A percentile compares a stretch with the other conserved stretches of the same genome.
Conservation (phyloP, 805 yeast genomes). For the Ogataea pini region DNA sequence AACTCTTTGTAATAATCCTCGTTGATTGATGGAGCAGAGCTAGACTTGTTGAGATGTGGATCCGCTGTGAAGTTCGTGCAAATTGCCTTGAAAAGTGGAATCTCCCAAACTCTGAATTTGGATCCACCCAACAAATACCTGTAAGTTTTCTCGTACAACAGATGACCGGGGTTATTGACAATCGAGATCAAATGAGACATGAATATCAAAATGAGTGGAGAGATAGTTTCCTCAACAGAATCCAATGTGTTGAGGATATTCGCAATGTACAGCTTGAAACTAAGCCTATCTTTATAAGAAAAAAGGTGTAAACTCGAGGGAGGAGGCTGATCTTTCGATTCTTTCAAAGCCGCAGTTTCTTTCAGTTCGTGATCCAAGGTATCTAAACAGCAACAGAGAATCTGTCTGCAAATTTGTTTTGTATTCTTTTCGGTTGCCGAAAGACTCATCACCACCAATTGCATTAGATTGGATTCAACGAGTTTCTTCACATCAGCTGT, state of each 20-base stretch:
- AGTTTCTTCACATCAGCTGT: constrained; percentile 55
- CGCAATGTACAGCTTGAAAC: constrained; percentile 55
- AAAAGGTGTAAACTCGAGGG: constrained; percentile 9
- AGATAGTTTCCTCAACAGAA: constrained; percentile 26
- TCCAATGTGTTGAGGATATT: constrained; percentile 43
- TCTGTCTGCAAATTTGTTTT: constrained; percentile 40
- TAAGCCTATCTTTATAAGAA: constrained; percentile 54
- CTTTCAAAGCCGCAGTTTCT: constrained; percentile 22
- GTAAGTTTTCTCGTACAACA: constrained; percentile 67
- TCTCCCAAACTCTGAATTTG: constrained; percentile 38
- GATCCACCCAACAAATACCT: constrained; percentile 67
- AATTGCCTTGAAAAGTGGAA: constrained; percentile 48
- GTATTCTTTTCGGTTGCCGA: constrained; percentile 36
- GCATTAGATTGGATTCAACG: constrained; percentile 57
- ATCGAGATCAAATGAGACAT: constrained; percentile 59
- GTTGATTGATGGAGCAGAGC: constrained; percentile 35
- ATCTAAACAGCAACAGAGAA: constrained; percentile 47
- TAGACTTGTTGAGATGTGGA: constrained; percentile 22
- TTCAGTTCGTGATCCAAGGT: constrained; percentile 42
- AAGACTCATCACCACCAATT: constrained; percentile 49
- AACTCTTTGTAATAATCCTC: constrained; percentile 58
- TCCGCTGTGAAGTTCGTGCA: constrained; percentile 31
- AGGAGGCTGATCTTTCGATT: constrained; percentile 16
- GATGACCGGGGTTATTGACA: constrained; percentile 68
- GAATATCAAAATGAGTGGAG: constrained; percentile 55